Evolutionary conservation across 139 green algal genomes (phyloP).

Genomic region (Chlorella sp.): DNA sequence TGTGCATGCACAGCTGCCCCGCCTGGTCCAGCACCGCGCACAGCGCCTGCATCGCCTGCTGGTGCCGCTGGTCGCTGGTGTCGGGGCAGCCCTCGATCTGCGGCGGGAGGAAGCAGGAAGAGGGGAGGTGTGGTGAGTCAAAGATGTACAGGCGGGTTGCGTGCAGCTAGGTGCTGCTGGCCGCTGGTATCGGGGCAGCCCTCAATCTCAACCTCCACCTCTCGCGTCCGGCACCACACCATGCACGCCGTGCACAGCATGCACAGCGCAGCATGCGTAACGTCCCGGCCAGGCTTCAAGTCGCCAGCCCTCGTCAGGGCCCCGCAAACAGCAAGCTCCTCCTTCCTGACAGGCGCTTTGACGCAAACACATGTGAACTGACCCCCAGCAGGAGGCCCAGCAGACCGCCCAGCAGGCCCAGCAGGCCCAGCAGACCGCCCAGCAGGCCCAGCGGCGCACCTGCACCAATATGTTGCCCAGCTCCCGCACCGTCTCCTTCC

Average conservation of each 20-base stretch:
- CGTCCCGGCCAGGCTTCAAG: too few species aligned
- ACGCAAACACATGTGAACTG: too few species aligned
- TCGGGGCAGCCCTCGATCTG: slow-evolving; percentile 43
- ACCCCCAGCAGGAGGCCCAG: not conserved
- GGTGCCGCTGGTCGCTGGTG: slow-evolving; percentile 5
- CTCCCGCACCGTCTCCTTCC: slow-evolving; percentile 5
- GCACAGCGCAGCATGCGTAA: too few species aligned
- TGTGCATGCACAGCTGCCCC: slow-evolving; percentile 56
- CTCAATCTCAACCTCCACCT: too few species aligned
- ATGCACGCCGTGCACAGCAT: too few species aligned
- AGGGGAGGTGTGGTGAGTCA: not conserved
- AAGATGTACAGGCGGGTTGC: too few species aligned
- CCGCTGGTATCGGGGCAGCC: slow-evolving; percentile 30
- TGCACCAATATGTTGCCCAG: slow-evolving; percentile 50
- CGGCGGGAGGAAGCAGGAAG: not conserved
- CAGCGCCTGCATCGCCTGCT: slow-evolving; percentile 32
- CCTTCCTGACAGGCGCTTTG: too few species aligned
- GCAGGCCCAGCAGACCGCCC: too few species aligned
- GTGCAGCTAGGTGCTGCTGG: not conserved
- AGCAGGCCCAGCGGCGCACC: slow-evolving; percentile 5
- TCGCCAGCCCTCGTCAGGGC: too few species aligned
- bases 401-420: too few species aligned
- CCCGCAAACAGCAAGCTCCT: too few species aligned
- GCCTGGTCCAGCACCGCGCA: slow-evolving; percentile 45
- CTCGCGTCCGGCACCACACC: too few species aligned